Evolutionary conservation across 148 eudicot species (phyloP), one percentile per base, ranked within the genome.

Genomic region (Vaccinium vitisidaea): DNA sequence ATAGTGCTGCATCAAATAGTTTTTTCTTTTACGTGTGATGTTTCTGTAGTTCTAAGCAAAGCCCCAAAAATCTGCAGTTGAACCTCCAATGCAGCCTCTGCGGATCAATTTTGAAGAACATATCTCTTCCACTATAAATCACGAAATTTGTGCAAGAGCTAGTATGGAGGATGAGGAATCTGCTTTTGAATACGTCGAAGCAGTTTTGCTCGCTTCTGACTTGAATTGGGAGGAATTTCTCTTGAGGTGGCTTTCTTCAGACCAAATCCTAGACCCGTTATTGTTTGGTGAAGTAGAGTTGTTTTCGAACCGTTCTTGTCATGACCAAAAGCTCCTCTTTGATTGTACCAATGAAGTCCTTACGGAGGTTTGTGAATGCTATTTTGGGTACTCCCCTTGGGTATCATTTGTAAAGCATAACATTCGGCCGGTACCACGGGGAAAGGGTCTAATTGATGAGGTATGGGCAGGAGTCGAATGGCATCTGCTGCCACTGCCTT

Each of bases 321-420:
- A 91, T 52, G 98, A 97, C 84, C 95, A 94, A 88, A 92, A 91
- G 85, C 93, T 92, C 88, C 98, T 97, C 79, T 97, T 97, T 74
- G 98, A 94, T 84, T 91, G 93, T 84, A 89, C 95, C 67, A 90
- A 89, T 58, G 95, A 94, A 88, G 91, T 92, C 63, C 90, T 95
- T 19, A 67, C 86, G 13, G 98, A 95, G 86, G 83, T 91, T 56
- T 93, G 95, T 84, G 92, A 89, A 79, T 77, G 83, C 19, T 84
- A 92, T 81, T 94, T 92, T 59, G 94, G 92, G 19, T 85, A 86
- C 86, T 84, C 83, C 79, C 88, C 82, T 10, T 79, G 86, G 63
- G 82, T 92, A 6, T 91, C 95, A n/a, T 87, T 85, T 48, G 88
- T 80, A 74, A 92, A 84, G 67, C 87, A 84, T 25, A 88, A 83